Percentiles rank a stretch among this genome's conserved stretches.
phyloP scores from a whole-genome alignment of 2,329 filamentous ascomycete genomes.

The Talaromyces atroroseus region DNA sequence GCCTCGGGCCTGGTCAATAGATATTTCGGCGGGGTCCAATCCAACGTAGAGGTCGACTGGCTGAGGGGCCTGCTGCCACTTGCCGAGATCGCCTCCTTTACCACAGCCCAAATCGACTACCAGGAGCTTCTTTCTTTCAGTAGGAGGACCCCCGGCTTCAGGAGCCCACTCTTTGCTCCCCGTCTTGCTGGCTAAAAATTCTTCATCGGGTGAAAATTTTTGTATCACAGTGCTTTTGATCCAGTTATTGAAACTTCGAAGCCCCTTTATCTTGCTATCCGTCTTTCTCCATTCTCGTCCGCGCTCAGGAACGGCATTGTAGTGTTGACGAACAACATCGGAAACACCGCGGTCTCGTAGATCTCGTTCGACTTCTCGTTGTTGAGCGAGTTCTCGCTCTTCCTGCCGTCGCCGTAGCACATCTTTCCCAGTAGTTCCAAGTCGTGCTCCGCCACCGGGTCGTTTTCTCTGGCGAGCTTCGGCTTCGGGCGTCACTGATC shows the following conservation, averaged over 20 bases:
- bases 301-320: slow-evolving; percentile 90
- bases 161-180: slow-evolving; percentile 43
- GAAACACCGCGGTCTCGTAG: slow-evolving; percentile 57
- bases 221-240: slow-evolving; percentile 96
- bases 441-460: slow-evolving; percentile 42
- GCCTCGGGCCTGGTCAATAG: slow-evolving; percentile 82
- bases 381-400: slow-evolving; percentile 38
- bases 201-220: slow-evolving; percentile 82
- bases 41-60: slow-evolving; percentile 89
- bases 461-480: slow-evolving; percentile 40
- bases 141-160: slow-evolving; percentile 27
- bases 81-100: slow-evolving; percentile 90
- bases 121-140: slow-evolving; percentile 56
- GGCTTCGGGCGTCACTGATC: slow-evolving; percentile 37
- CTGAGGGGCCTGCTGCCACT: slow-evolving; percentile 94
- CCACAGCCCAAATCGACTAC: slow-evolving; percentile 94
- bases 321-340: slow-evolving; percentile 86
- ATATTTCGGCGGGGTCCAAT: slow-evolving; percentile 85
- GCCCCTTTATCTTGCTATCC: slow-evolving; percentile 88
- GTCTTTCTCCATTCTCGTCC: slow-evolving; percentile 93
- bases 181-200: slow-evolving; percentile 53
- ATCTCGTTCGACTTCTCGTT: slow-evolving; percentile 31
- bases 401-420: slow-evolving; percentile 39
- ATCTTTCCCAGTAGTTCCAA: slow-evolving; percentile 34
- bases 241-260: slow-evolving; percentile 97